These are phyloP conservation scores for Rhododendron molle DNA, from an alignment of 148 eudicot species.

Conservation along the genomic window DNA sequence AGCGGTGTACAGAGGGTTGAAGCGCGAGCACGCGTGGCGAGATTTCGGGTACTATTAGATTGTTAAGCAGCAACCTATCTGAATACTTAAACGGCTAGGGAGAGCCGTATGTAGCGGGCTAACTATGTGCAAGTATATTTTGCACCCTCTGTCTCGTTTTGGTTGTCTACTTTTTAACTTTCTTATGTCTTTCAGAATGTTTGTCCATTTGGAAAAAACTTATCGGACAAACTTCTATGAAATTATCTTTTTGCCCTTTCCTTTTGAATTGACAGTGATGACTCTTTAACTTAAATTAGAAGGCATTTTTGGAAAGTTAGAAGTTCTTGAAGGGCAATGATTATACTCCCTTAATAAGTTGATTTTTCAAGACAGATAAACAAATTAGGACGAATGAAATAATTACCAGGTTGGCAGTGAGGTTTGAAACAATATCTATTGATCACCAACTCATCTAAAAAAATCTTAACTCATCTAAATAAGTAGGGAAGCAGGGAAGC, in stretches of 20 bases:
- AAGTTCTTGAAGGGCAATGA: too few relatives aligned
- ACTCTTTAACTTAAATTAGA: background rate
- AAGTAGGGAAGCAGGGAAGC: background rate
- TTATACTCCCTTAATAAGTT: background rate
- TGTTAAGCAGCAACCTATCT: too few relatives aligned
- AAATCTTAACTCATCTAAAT: background rate
- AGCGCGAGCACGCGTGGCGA: slow-evolving; percentile 57
- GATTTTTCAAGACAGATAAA: too few relatives aligned
- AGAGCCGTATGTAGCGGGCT: too few relatives aligned
- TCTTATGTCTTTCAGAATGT: too few relatives aligned
- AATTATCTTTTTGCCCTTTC: background rate
- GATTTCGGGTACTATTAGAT: slow-evolving; percentile 32
- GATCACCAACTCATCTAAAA: background rate
- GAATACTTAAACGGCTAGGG: too few relatives aligned
- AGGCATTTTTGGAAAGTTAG: background rate
- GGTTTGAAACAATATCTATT: background rate
- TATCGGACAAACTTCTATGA: background rate
- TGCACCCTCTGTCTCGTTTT: too few relatives aligned
- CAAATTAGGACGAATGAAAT: background rate
- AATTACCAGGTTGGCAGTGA: background rate
- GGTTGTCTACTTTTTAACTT: too few relatives aligned
- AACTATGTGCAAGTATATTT: too few relatives aligned
- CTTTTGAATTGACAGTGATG: background rate
- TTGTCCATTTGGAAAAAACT: too few relatives aligned
- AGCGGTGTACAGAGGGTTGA: slow-evolving; percentile 70